Percentiles rank a stretch among this genome's conserved stretches.
These are phyloP conservation scores for Trifolium subterraneum DNA, from an alignment of 306 rosid genomes.

Conservation along the genomic window DNA sequence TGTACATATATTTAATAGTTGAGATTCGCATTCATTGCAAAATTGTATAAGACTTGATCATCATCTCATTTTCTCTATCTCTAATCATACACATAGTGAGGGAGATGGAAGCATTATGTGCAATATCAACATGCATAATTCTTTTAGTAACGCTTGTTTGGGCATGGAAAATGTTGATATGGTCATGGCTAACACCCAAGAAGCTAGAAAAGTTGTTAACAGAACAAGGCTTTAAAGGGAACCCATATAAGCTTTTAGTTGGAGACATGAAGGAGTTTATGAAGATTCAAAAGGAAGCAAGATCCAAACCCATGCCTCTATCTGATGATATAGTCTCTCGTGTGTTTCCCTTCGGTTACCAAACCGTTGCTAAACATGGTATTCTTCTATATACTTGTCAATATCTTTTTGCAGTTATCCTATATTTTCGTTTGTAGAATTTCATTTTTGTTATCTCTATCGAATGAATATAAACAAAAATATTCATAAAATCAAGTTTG, in stretches of 20 bases:
- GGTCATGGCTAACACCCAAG: constrained; percentile 64
- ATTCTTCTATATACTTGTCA: neutral
- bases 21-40: neutral
- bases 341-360: constrained; percentile 36
- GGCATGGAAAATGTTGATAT: constrained; percentile 52
- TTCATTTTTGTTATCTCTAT: no score
- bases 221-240: constrained; percentile 55
- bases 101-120: constrained; percentile 27
- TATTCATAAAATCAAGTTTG: no score
- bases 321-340: constrained; percentile 45
- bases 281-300: constrained; percentile 31
- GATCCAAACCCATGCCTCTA: constrained; percentile 50
- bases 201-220: constrained; percentile 50
- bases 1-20: neutral
- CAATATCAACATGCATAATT: neutral
- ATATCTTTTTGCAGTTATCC: neutral
- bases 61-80: neutral
- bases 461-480: no score
- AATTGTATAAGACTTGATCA: neutral
- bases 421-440: neutral
- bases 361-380: constrained; percentile 50
- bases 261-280: constrained; percentile 7
- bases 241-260: constrained; percentile 46
- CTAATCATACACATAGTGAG: neutral
- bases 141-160: neutral